phyloP scores from a whole-genome alignment of 2,329 filamentous ascomycete species.

The Hysterium pulicare region DNA sequence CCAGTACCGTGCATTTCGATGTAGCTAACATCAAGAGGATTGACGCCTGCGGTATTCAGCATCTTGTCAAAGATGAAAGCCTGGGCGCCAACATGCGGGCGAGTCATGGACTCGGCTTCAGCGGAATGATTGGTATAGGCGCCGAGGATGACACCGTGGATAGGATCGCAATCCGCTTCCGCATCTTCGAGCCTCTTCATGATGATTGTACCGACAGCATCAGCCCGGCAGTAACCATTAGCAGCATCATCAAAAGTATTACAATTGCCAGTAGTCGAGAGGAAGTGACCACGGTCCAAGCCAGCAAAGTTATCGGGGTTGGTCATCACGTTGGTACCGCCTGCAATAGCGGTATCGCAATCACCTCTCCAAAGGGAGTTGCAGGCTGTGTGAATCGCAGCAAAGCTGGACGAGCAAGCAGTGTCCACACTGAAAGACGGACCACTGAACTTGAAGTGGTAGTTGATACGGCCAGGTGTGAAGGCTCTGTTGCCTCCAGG shows the following conservation, averaged over 20 bases:
- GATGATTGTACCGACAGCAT: conserved; percentile 26
- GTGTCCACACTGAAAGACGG: conserved; percentile 44
- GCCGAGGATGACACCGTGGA: conserved; percentile 25
- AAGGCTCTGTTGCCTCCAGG: conserved; percentile 52
- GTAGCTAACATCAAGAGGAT: conserved; percentile 27
- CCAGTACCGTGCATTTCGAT: conserved; percentile 33
- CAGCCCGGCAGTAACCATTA: conserved; percentile 36
- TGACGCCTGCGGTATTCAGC: conserved; percentile 30
- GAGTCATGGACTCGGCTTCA: conserved; percentile 23
- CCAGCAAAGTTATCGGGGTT: conserved; percentile 44
- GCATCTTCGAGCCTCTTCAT: conserved; percentile 37
- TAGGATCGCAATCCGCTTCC: conserved; percentile 34
- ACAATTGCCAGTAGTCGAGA: conserved; percentile 23
- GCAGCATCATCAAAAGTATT: conserved; percentile 31
- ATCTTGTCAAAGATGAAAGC: conserved; percentile 11
- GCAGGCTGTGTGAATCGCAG: conserved; percentile 29
- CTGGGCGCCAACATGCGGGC: conserved; percentile 20
- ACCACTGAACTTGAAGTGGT: conserved; percentile 31
- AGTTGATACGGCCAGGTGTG: conserved; percentile 43
- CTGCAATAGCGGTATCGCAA: conserved; percentile 20
- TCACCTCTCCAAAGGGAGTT: conserved; percentile 29
- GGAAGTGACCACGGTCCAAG: conserved; percentile 20
- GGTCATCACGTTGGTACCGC: conserved; percentile 23
- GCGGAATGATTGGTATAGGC: conserved; percentile 44
- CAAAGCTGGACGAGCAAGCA: conserved; percentile 35